phyloP scores from a whole-genome alignment of 83 land plant genomes.

The Larix sibirica region DNA sequence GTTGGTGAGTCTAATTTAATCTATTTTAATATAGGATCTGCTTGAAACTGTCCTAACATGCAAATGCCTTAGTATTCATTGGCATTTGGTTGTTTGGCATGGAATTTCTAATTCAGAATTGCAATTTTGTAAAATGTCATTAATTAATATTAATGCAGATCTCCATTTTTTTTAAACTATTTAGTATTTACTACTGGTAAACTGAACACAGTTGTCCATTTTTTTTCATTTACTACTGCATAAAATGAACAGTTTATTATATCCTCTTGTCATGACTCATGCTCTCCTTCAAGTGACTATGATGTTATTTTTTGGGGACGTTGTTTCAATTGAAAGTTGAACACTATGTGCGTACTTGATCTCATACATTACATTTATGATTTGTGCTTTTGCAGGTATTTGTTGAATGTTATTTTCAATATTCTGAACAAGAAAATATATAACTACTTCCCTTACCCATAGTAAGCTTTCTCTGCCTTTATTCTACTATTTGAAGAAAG shows the following conservation, averaged over 20 bases:
- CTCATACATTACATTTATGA: not conserved
- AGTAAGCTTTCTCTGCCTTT: slow-evolving; percentile 53
- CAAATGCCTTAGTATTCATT: too few relatives aligned
- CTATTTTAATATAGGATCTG: too few relatives aligned
- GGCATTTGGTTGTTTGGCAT: too few relatives aligned
- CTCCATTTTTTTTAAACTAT: too few relatives aligned
- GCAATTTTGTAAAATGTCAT: not conserved
- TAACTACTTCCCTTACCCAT: slow-evolving; percentile 98
- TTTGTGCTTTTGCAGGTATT: slow-evolving; percentile 71
- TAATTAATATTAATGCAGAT: not conserved
- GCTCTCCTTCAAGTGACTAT: not conserved
- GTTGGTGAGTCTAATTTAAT: too few relatives aligned
- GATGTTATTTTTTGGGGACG: not conserved
- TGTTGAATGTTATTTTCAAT: slow-evolving; percentile 97
- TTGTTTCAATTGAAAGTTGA: not conserved
- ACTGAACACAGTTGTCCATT: too few relatives aligned
- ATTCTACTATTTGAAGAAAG: not conserved
- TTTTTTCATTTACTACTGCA: too few relatives aligned
- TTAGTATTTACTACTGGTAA: too few relatives aligned
- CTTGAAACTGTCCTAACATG: too few relatives aligned
- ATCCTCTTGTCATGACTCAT: not conserved
- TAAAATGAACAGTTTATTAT: not conserved
- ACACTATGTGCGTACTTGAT: not conserved
- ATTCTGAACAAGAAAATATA: slow-evolving; percentile 98
- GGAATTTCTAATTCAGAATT: too few relatives aligned